Percentiles rank a stretch among this genome's conserved stretches.
phyloP scores from a whole-genome alignment of 495 filamentous ascomycete genomes.

The Neurospora sp. region DNA sequence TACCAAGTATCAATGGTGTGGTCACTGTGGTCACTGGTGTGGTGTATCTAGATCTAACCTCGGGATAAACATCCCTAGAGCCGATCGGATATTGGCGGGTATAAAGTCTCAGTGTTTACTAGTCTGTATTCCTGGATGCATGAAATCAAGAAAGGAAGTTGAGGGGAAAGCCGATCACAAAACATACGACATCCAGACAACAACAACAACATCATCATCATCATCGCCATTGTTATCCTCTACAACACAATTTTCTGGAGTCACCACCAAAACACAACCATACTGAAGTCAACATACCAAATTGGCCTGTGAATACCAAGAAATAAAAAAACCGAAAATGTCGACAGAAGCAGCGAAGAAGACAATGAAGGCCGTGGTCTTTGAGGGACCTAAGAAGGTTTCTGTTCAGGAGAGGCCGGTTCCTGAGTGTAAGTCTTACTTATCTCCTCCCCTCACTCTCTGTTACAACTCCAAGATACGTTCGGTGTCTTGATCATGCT shows the following conservation, averaged over 20 bases:
- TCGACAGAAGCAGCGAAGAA: not conserved
- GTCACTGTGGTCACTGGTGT: not conserved
- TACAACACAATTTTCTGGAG: not conserved
- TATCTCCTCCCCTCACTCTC: not conserved
- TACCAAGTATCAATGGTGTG: not conserved
- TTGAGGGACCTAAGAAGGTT: constrained; percentile 53
- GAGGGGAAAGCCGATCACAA: not conserved
- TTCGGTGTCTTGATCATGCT: no score
- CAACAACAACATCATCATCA: not conserved
- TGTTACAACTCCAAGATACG: no score
- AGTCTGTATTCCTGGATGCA: not conserved
- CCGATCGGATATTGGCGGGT: not conserved
- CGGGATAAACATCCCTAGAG: not conserved
- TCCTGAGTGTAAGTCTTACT: constrained; percentile 33
- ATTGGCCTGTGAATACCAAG: not conserved
- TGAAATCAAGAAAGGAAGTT: not conserved
- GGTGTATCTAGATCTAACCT: not conserved
- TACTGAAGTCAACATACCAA: not conserved
- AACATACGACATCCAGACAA: not conserved
- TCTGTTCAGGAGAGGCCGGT: constrained; percentile 55
- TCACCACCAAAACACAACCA: not conserved
- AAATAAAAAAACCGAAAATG: not conserved
- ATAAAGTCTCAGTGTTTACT: not conserved
- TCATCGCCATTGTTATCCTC: not conserved
- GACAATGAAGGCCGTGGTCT: constrained; percentile 62